A percentile compares a stretch with the other conserved stretches of the same genome.
These are phyloP conservation scores for Hymenoscyphus infarciens DNA, from an alignment of 2,329 filamentous ascomycete species.

Conservation along the genomic window DNA sequence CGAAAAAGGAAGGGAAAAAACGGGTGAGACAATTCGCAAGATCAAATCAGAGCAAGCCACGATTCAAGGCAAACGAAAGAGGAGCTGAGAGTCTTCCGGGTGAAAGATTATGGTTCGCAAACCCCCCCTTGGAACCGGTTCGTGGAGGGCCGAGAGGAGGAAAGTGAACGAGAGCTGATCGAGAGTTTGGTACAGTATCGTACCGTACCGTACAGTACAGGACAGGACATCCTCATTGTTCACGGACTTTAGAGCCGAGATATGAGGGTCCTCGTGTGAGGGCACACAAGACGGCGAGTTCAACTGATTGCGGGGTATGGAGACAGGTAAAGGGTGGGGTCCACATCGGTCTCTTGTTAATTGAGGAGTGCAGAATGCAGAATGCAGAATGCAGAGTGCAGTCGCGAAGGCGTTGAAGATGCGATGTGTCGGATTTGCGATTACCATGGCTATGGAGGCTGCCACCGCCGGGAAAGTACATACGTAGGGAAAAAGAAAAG, in stretches of 20 bases:
- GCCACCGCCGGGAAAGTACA: not conserved
- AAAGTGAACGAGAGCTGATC: not conserved
- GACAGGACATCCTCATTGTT: not conserved
- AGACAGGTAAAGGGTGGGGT: conserved; percentile 1
- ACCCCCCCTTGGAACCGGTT: not conserved
- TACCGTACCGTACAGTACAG: too few species aligned
- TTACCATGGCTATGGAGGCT: conserved; percentile 3
- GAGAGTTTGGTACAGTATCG: not conserved
- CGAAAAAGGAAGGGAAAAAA: not conserved
- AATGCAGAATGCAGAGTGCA: not conserved
- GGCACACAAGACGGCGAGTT: not conserved
- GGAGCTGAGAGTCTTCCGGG: not conserved
- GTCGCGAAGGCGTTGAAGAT: not conserved
- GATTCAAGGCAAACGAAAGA: not conserved
- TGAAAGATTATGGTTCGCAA: not conserved
- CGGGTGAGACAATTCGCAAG: not conserved
- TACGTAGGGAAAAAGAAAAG: not conserved
- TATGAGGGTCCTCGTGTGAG: not conserved
- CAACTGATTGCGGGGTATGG: conserved; percentile 1
- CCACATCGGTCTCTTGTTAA: not conserved
- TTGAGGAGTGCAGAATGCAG: not conserved
- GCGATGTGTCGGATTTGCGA: conserved; percentile 3
- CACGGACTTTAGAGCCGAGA: not conserved
- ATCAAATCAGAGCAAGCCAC: conserved; percentile 5
- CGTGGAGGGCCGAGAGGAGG: not conserved